Percentiles rank a stretch among this genome's conserved stretches.
These are phyloP conservation scores for Fusarium subtropicale DNA, from an alignment of 2,329 filamentous ascomycete species.

Conservation along the genomic window DNA sequence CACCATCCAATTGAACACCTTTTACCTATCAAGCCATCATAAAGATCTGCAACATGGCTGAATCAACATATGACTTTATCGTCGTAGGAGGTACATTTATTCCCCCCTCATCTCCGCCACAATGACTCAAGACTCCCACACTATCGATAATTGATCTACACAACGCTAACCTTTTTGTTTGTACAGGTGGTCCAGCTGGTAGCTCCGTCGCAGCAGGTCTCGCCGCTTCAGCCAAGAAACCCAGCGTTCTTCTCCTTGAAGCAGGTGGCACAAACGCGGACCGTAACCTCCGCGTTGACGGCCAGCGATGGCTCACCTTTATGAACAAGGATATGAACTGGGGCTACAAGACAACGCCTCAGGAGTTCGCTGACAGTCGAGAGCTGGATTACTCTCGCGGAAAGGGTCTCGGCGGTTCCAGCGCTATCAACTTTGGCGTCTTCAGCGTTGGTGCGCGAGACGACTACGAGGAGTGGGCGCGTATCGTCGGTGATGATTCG, in stretches of 20 bases:
- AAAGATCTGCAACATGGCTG: constrained; percentile 13
- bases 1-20: not conserved
- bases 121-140: not conserved
- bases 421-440: constrained; percentile 66
- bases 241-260: constrained; percentile 70
- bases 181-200: constrained; percentile 65
- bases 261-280: constrained; percentile 65
- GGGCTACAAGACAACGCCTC: constrained; percentile 63
- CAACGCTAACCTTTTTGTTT: not conserved
- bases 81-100: constrained; percentile 40
- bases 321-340: constrained; percentile 62
- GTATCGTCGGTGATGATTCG: constrained; percentile 63
- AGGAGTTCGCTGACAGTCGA: constrained; percentile 57
- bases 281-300: constrained; percentile 59
- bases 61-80: constrained; percentile 35
- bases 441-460: constrained; percentile 67
- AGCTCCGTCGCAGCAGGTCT: constrained; percentile 66
- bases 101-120: not conserved
- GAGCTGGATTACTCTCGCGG: constrained; percentile 63
- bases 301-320: constrained; percentile 67
- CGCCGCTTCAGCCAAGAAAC: constrained; percentile 58
- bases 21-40: not conserved
- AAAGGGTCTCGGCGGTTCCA: constrained; percentile 63
- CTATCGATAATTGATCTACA: not conserved
- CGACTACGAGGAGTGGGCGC: constrained; percentile 73